Base-by-base conservation (phyloP, 352 stramenopile species). In the Globisporangium iwayamae region DNA sequence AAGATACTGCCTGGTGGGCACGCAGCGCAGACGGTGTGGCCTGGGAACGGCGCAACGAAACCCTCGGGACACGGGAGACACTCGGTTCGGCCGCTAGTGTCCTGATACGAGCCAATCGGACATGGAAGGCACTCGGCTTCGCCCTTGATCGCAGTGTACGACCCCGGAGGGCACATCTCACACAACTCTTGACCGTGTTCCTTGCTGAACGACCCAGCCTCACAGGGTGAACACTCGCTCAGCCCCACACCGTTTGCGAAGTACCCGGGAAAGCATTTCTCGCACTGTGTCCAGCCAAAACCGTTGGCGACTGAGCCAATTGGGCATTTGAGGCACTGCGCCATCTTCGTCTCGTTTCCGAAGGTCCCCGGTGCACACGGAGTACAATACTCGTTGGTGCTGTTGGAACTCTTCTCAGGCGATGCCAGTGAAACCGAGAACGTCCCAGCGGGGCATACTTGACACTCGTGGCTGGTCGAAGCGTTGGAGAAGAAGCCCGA, bases 281-380 rank as follows among this genome's bases (percentile, higher is more conserved):
- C 46, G 58, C 73, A 81, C 45, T 45, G 30, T 6, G 41, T 41
- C 41, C 18, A 39, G 34, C 59, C 66, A 22, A 20, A 43, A 2
- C n/a, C 43, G 18, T 30, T 64, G 30, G 67, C 8, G 38, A 56
- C 16, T 2, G 62, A 71, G n/a, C 78, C 76, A 22, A 51, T 50
- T 2, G 68, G 56, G 43, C 78, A 87, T 18, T 62, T 57, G 30
- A 20, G 57, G 58, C 83, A 92, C 43, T 54, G 50, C 9, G 22
- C 63, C 14, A 64, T 68, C 14, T 68, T 67, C 55, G 67, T 78
- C 1, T 58, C 41, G 18, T 81, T 80, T 0, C 64, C 56, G 61
- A 85, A 88, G 3, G 69, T 89, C 11, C 83, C 83, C 36, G 76
- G 66, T 8, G 47, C 28, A 25, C 83, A 93, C 5, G 69, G 51